Evolutionary conservation across 2,329 filamentous ascomycete species (phyloP), one percentile per base, ranked within the genome.

Genomic region (Curvularia spicifera): DNA sequence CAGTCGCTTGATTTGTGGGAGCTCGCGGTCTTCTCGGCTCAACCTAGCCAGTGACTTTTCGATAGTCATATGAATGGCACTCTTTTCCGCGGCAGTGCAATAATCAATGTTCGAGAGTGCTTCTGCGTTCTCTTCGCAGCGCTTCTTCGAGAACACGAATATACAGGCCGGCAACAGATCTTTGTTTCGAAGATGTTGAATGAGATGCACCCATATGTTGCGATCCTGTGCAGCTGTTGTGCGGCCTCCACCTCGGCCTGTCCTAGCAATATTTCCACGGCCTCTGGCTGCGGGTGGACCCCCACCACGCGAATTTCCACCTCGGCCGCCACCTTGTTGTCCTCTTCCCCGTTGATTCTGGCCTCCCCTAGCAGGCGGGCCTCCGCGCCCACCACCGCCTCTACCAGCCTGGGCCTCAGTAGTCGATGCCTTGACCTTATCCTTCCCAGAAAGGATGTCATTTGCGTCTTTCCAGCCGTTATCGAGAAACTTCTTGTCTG

Each of bases 111-210:
- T 98, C 61, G 91, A 94, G 22, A 99, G 82, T 0, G 95, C 94
- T 74, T 97, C 92, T 0, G 95, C 95, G 74, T 98, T 99, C 73
- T 98, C 93, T 76, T 99, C 95, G 70, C 95, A 98, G 51, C 95
- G 85, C 78, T 95, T 97, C 80, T 98, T 99, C 2, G 95, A 99
- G 78, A 99, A 99, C 55, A 99, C 94, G 73, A 99, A 99, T 66
- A 99, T 96, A 75, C 94, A 98, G 8, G 91, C 92, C 0, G 95
- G 95, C 3, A 99, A 85, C 4, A 99, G 83, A 48, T 87, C 91
- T 51, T 93, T 87, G 76, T 96, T 97, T 69, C 89, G 91, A 53
- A 99, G 83, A 77, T 91, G 93, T 71, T 96, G 91, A 2, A 99
- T 93, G 39, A 99, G 85, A 71, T 97, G 91, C 35, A 98, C 94